phyloP scores from a whole-genome alignment of 306 rosid species.

The Quercus alba region DNA sequence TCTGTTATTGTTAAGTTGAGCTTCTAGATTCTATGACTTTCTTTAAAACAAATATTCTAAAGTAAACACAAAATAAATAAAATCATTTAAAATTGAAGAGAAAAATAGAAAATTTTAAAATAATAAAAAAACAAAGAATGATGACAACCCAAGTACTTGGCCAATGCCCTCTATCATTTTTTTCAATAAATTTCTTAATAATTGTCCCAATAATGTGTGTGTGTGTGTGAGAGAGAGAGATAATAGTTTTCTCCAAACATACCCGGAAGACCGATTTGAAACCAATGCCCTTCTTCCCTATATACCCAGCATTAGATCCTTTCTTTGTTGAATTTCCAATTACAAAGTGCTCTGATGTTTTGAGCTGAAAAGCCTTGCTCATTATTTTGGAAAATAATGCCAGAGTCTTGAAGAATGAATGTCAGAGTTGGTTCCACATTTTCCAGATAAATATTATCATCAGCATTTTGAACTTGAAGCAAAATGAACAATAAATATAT shows the following conservation, averaged over 20 bases:
- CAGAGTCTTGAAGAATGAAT: constrained; percentile 78
- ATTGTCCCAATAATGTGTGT: not conserved
- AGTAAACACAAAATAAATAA: not conserved
- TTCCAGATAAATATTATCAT: constrained; percentile 77
- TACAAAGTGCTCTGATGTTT: constrained; percentile 92
- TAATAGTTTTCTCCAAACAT: constrained; percentile 22
- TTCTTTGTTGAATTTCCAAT: not conserved
- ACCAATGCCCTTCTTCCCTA: constrained; percentile 97
- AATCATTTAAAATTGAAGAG: not conserved
- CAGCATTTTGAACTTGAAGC: constrained; percentile 94
- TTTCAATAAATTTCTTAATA: not conserved
- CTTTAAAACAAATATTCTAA: not conserved
- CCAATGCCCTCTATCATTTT: not conserved
- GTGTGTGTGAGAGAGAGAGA: no score
- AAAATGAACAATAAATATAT: constrained; percentile 27
- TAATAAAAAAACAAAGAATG: not conserved
- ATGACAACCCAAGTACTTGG: not conserved
- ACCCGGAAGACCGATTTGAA: constrained; percentile 96
- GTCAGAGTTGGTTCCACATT: constrained; percentile 80
- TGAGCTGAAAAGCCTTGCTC: constrained; percentile 18
- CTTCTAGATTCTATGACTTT: not conserved
- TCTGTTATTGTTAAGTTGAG: not conserved
- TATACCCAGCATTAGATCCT: constrained; percentile 47
- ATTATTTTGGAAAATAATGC: not conserved
- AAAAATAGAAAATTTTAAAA: no score